phyloP scores from a whole-genome alignment of 306 rosid genomes.

The Fragaria ananassa region DNA sequence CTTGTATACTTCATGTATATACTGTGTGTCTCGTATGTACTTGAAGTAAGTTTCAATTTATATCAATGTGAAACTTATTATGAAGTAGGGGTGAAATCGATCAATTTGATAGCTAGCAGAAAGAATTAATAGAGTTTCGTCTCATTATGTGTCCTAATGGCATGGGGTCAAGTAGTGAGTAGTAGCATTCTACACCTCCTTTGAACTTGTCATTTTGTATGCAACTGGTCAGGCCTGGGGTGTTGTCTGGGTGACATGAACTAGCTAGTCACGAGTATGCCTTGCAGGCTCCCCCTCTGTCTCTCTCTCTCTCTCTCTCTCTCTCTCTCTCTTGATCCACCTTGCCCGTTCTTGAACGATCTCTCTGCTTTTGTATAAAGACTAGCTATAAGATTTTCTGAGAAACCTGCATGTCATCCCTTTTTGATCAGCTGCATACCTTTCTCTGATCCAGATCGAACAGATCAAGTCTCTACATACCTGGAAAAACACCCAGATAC shows the following conservation, averaged over 20 bases:
- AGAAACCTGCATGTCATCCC: background rate
- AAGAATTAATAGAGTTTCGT: conserved; percentile 28
- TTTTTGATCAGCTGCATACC: background rate
- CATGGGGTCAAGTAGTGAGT: conserved; percentile 38
- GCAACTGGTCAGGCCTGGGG: conserved; percentile 3
- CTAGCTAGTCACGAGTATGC: conserved; percentile 52
- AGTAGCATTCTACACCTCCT: conserved; percentile 47
- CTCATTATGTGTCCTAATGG: conserved; percentile 1
- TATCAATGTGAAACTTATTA: background rate
- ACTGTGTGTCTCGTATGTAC: background rate
- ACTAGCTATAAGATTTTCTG: background rate
- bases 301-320: no score
- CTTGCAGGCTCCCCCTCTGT: conserved; percentile 5
- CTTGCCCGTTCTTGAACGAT: background rate
- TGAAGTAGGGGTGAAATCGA: background rate
- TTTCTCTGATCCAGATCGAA: background rate
- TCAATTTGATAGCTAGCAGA: background rate
- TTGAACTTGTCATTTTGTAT: conserved; percentile 45
- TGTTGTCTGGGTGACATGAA: conserved; percentile 28
- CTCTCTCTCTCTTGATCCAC: background rate
- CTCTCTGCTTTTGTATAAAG: background rate
- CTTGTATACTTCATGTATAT: no score
- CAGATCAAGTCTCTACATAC: background rate
- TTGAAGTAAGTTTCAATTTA: background rate
- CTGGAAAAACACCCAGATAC: background rate